These are phyloP conservation scores for Globisporangium recalcitrans DNA, from an alignment of 352 stramenopile species.

Conservation along the genomic window DNA sequence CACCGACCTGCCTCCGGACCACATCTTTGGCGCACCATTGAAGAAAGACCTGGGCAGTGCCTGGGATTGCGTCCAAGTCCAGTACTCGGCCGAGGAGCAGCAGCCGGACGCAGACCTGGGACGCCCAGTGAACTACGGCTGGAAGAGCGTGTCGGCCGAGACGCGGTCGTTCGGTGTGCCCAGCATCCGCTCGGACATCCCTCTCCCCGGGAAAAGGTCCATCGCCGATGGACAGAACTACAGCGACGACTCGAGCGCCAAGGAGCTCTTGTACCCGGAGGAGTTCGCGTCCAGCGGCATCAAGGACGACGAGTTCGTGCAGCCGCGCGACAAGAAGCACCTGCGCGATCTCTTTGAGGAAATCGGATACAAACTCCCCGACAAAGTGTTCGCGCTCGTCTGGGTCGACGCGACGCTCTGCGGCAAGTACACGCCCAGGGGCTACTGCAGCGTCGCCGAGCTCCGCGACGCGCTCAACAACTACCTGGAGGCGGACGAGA, in stretches of 20 bases:
- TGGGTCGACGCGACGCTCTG: constrained; percentile 50
- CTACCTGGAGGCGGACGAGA: constrained; percentile 49
- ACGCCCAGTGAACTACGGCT: constrained; percentile 75
- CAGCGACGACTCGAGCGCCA: constrained; percentile 75
- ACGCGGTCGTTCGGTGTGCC: constrained; percentile 75
- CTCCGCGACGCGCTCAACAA: constrained; percentile 75
- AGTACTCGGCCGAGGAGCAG: constrained; percentile 78
- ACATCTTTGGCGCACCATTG: constrained; percentile 59
- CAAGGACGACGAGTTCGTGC: constrained; percentile 78
- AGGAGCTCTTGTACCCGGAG: constrained; percentile 83
- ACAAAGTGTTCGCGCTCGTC: constrained; percentile 67
- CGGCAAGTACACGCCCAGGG: constrained; percentile 37
- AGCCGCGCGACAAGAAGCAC: constrained; percentile 51
- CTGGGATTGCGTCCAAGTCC: constrained; percentile 76
- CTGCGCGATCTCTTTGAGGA: constrained; percentile 61
- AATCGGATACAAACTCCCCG: constrained; percentile 55
- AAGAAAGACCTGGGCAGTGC: constrained; percentile 48
- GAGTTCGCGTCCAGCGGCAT: constrained; percentile 78
- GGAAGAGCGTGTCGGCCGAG: constrained; percentile 68
- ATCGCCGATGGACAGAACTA: constrained; percentile 91
- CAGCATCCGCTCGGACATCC: constrained; percentile 84
- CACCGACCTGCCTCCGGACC: constrained; percentile 29
- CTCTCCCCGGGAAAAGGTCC: constrained; percentile 55
- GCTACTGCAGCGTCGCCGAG: constrained; percentile 51
- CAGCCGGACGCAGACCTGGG: constrained; percentile 81